Base-by-base conservation (phyloP, 164 flowering plant genomes). In the Cinnamomum micranthum region DNA sequence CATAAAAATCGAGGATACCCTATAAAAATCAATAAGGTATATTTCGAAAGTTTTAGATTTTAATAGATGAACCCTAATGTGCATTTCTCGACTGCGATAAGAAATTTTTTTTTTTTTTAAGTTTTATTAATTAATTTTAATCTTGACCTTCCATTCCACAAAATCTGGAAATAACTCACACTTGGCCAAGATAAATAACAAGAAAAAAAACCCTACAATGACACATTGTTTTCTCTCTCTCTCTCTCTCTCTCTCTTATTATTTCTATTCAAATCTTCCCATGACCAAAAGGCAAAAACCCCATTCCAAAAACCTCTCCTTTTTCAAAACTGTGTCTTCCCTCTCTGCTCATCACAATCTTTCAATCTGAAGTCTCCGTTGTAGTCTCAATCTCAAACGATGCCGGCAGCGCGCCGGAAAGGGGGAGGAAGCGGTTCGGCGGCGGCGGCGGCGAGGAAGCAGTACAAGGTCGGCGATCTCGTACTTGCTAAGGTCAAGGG, bases 401-500 rank as follows among this genome's bases (percentile, higher is more conserved):
- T 96, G 99, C 97, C 97, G 78, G 98, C 99, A 58, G 86, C 87
- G 77, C 88, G 99, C 47, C 87, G 91, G 71, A 92, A 83, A 82
- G 91, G 92, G 22, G 84, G 81, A 23, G 77, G 85, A 19, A 96
- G 82, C 68, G 90, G 91, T 58, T 90, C 97, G 1, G 88, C 90
- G 0, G 86, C 92, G 11, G 81, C 81, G 9, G 84, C 97, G 14
- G 90, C 25, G 25, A 81, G 90, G 75, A 85, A 86, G 77, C 84
- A 91, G 75, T 96, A 93, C 97, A 94, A 91, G 79, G 90, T 92
- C 25, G 99, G 99, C 67, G 99, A 96, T 90, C 98, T 96, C 55
- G 98, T 96, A 25, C 97, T 96, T 4, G 99, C 99, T 2, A 96
- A 96, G 80, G 91, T 96, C 73, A 96, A 94, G 74, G 99, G 99